phyloP scores from a whole-genome alignment of 2,329 filamentous ascomycete species.

The Trichoderma endophyticum region DNA sequence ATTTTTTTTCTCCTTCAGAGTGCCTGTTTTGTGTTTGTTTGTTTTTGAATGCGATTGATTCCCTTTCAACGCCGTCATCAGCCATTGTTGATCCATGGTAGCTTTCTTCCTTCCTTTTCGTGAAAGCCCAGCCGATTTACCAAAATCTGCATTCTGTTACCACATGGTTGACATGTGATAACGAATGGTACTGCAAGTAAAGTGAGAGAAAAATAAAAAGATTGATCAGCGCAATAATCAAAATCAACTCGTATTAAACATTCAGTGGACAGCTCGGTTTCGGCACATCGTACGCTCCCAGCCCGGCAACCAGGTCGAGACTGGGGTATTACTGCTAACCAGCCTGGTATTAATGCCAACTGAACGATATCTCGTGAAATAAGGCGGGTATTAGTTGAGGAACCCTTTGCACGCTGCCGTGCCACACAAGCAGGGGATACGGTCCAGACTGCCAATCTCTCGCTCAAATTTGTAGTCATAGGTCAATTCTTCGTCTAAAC shows the following conservation, averaged over 20 bases:
- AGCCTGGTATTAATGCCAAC: background rate
- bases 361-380: background rate
- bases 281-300: background rate
- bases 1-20: background rate
- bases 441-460: constrained; percentile 89
- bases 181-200: background rate
- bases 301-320: background rate
- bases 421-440: constrained; percentile 95
- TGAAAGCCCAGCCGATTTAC: background rate
- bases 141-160: background rate
- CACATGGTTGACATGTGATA: constrained; percentile 13
- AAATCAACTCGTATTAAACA: constrained; percentile 2
- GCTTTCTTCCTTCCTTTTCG: constrained; percentile 4
- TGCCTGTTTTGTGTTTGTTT: background rate
- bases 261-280: background rate
- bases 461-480: constrained; percentile 99
- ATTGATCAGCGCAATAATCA: background rate
- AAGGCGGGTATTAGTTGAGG: constrained; percentile 70
- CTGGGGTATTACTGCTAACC: background rate
- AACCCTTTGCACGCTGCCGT: constrained; percentile 97
- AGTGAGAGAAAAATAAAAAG: background rate
- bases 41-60: background rate
- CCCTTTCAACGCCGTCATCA: constrained; percentile 7
- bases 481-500: constrained; percentile 90
- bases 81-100: constrained; percentile 22